A percentile compares a stretch with the other conserved stretches of the same genome.
These are phyloP conservation scores for Angomonas ambiguus DNA, from an alignment of 208 protist species.

Conservation along the genomic window DNA sequence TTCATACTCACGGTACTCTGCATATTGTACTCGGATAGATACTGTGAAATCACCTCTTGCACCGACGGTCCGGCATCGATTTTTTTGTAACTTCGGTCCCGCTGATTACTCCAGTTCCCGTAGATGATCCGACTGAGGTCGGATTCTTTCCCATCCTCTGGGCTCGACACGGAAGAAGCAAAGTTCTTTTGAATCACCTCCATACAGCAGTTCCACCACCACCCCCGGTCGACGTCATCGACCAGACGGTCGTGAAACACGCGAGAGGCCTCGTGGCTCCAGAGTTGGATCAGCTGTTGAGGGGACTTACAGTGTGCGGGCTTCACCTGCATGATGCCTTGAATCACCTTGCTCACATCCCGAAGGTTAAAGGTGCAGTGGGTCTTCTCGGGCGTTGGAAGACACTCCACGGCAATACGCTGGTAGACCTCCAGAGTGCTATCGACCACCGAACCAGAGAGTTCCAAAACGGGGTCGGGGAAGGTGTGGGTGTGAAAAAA, in stretches of 20 bases:
- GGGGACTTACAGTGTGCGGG: constrained; percentile 51
- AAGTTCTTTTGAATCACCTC: constrained; percentile 73
- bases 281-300: constrained; percentile 78
- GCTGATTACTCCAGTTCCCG: constrained; percentile 43
- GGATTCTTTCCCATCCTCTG: constrained; percentile 10
- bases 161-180: constrained; percentile 18
- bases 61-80: constrained; percentile 25
- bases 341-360: constrained; percentile 96
- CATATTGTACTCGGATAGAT: constrained; percentile 92
- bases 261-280: constrained; percentile 93
- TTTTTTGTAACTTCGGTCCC: constrained; percentile 45
- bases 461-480: constrained; percentile 27
- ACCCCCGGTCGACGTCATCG: constrained; percentile 83
- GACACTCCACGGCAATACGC: constrained; percentile 86
- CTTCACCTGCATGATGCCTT: constrained; percentile 91
- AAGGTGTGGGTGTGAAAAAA: constrained; percentile 60
- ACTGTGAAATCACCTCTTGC: constrained; percentile 67
- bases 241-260: constrained; percentile 97
- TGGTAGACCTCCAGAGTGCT: constrained; percentile 93
- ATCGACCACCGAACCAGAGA: constrained; percentile 73
- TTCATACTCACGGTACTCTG: constrained; percentile 77
- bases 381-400: constrained; percentile 96
- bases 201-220: constrained; percentile 83
- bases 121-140: constrained; percentile 44
- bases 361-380: constrained; percentile 99